These are phyloP conservation scores for Heimioporus sp. DNA, from an alignment of 768 basidiomycete species.

Conservation along the genomic window DNA sequence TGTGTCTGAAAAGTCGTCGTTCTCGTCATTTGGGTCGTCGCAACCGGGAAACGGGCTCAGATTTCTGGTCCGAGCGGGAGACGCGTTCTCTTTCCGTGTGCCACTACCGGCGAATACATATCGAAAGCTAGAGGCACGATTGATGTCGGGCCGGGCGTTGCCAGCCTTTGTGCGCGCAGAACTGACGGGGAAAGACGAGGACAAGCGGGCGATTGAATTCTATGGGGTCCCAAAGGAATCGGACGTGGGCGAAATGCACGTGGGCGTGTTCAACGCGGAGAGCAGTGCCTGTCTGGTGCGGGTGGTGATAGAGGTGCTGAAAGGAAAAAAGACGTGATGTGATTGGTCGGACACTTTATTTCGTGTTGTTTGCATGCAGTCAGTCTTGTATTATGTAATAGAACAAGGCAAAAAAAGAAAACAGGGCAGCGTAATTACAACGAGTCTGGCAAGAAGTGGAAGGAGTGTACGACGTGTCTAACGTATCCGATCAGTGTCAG, in stretches of 20 bases:
- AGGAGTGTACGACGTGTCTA: constrained; percentile 19
- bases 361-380: constrained; percentile 13
- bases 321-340: constrained; percentile 22
- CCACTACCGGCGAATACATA: constrained; percentile 24
- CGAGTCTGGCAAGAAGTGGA: constrained; percentile 14
- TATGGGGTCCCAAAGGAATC: constrained; percentile 48
- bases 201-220: constrained; percentile 53
- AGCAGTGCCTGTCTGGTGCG: constrained; percentile 52
- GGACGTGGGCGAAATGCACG: constrained; percentile 52
- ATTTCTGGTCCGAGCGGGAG: constrained; percentile 54
- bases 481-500: constrained; percentile 16
- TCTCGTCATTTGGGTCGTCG: constrained; percentile 63
- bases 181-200: constrained; percentile 35
- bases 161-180: constrained; percentile 58
- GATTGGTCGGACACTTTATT: too few species aligned
- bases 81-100: constrained; percentile 57
- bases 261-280: constrained; percentile 54
- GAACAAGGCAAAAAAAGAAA: constrained; percentile 7
- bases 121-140: constrained; percentile 45
- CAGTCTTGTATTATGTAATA: constrained; percentile 14
- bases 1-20: constrained; percentile 49
- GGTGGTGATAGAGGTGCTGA: constrained; percentile 52
- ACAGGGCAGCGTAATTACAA: constrained; percentile 29
- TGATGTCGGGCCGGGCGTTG: constrained; percentile 50
- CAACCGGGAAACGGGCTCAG: constrained; percentile 34